phyloP scores from a whole-genome alignment of 768 basidiomycete genomes.

The Auriscalpium microsporum region DNA sequence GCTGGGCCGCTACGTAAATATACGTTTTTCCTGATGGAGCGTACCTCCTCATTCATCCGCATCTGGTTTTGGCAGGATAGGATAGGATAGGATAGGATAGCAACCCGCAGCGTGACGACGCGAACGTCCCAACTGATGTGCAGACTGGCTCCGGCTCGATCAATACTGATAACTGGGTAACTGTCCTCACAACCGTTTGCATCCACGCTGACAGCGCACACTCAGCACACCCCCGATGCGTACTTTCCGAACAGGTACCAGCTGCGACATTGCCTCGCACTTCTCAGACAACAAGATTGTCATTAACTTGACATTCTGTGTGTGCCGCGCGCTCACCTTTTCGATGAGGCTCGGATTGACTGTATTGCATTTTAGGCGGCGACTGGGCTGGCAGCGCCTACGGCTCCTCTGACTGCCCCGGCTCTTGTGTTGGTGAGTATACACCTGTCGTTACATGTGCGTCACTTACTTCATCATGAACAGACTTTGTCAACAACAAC shows the following conservation, averaged over 20 bases:
- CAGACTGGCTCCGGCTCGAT: conserved; percentile 29
- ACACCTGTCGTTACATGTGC: background rate
- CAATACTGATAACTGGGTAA: conserved; percentile 47
- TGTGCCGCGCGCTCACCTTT: conserved; percentile 15
- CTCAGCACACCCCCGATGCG: conserved; percentile 49
- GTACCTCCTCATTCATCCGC: conserved; percentile 48
- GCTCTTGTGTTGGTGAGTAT: conserved; percentile 5
- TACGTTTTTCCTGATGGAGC: no score
- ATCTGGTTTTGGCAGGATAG: conserved; percentile 77
- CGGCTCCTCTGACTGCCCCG: conserved; percentile 8
- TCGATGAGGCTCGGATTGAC: background rate
- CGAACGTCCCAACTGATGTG: conserved; percentile 40
- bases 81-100: no score
- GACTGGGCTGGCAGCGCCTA: conserved; percentile 9
- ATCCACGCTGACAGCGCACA: background rate
- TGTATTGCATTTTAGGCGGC: conserved; percentile 3
- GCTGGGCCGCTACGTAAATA: no score
- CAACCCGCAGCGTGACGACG: conserved; percentile 37
- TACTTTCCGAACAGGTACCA: conserved; percentile 51
- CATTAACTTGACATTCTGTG: conserved; percentile 65
- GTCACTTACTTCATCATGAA: background rate
- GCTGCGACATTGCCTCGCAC: conserved; percentile 47
- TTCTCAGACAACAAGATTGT: conserved; percentile 55
- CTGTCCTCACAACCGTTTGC: no score
- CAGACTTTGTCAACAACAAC: conserved; percentile 1